Conservation (phyloP, 2,329 filamentous ascomycete genomes). For the Huntiella decipiens region DNA sequence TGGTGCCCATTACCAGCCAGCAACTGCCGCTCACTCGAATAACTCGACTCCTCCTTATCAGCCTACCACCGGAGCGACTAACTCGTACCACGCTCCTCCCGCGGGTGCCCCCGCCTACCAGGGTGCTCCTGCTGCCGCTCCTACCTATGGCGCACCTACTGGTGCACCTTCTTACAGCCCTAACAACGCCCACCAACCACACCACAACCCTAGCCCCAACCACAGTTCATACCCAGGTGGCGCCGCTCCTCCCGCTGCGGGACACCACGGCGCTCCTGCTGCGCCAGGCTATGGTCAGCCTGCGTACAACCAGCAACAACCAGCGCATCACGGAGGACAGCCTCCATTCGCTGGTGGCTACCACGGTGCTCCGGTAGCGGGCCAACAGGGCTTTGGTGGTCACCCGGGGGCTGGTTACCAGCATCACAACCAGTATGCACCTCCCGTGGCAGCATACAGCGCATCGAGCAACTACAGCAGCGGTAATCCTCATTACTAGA, state of each 20-base stretch:
- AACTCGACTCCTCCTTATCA: conserved; percentile 16
- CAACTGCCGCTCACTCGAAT: conserved; percentile 16
- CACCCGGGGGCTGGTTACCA: conserved; percentile 11
- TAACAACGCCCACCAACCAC: conserved; percentile 8
- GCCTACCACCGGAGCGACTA: background rate
- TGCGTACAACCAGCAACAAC: conserved; percentile 14
- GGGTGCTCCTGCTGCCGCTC: conserved; percentile 14
- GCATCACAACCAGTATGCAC: conserved; percentile 13
- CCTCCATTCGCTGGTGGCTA: conserved; percentile 6
- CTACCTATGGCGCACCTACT: conserved; percentile 14
- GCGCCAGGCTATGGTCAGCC: conserved; percentile 17
- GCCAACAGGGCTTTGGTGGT: conserved; percentile 12
- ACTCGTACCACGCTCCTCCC: conserved; percentile 6
- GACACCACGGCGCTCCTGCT: conserved; percentile 14
- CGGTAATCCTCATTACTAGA: conserved; percentile 7
- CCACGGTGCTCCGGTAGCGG: conserved; percentile 6
- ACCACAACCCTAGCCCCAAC: conserved; percentile 13
- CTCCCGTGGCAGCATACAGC: conserved; percentile 10
- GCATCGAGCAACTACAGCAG: conserved; percentile 5
- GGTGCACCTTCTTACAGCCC: conserved; percentile 13
- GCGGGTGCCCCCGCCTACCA: conserved; percentile 6
- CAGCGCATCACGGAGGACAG: conserved; percentile 12
- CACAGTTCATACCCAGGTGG: conserved; percentile 8
- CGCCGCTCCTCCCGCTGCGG: background rate
- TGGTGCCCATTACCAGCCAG: conserved; percentile 5